These are phyloP conservation scores for Kwoniella bestiolae DNA, from an alignment of 768 basidiomycete species.

Conservation along the genomic window DNA sequence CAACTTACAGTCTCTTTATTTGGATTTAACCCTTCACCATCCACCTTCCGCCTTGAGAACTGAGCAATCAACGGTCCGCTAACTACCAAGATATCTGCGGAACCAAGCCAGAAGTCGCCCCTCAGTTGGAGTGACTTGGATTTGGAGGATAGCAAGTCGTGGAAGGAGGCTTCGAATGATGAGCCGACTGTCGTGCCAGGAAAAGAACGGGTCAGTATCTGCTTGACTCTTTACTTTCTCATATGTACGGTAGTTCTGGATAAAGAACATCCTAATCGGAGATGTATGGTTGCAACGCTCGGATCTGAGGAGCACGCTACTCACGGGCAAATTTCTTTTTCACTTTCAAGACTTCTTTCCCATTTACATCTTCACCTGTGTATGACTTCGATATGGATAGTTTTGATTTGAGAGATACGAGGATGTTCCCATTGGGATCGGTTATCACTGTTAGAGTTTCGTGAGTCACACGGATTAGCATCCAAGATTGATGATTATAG, in stretches of 20 bases:
- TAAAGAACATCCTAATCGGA: too few relatives aligned
- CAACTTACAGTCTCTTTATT: constrained; percentile 42
- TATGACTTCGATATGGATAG: constrained; percentile 39
- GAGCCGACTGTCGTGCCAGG: constrained; percentile 46
- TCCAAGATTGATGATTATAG: too few relatives aligned
- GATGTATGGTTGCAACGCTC: too few relatives aligned
- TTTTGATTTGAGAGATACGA: constrained; percentile 51
- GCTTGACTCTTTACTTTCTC: too few relatives aligned
- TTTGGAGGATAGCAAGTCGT: constrained; percentile 39
- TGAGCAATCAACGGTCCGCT: constrained; percentile 46
- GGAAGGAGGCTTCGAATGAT: constrained; percentile 50
- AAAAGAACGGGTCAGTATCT: too few relatives aligned
- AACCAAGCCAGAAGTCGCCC: constrained; percentile 52
- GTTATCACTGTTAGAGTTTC: constrained; percentile 56
- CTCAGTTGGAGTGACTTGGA: constrained; percentile 35
- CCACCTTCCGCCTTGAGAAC: constrained; percentile 43
- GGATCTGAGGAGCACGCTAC: constrained; percentile 15
- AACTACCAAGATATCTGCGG: constrained; percentile 42
- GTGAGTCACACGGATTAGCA: too few relatives aligned
- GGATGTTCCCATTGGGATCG: constrained; percentile 45
- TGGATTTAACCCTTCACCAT: constrained; percentile 45
- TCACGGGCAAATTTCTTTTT: constrained; percentile 38
- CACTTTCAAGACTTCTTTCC: constrained; percentile 42
- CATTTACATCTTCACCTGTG: constrained; percentile 32
- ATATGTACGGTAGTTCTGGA: too few relatives aligned